These are phyloP conservation scores for Monosporascus ibericus DNA, from an alignment of 2,329 filamentous ascomycete genomes.

Conservation along the genomic window DNA sequence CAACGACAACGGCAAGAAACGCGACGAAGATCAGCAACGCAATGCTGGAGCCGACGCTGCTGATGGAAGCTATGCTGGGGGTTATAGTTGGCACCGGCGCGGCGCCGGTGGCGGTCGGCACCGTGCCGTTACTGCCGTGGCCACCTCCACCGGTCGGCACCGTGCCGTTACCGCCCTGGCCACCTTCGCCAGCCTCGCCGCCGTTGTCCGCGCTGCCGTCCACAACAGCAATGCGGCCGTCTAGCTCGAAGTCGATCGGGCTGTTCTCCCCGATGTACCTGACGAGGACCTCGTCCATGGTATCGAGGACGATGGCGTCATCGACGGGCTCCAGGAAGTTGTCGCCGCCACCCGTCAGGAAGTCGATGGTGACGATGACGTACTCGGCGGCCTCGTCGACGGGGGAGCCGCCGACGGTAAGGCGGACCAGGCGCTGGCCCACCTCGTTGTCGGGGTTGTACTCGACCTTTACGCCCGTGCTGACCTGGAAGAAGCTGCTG, in stretches of 20 bases:
- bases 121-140: neutral
- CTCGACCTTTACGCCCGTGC: slow-evolving; percentile 46
- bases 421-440: slow-evolving; percentile 45
- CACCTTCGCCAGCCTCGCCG: too few species aligned
- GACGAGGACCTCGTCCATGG: slow-evolving; percentile 43
- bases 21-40: neutral
- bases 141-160: neutral
- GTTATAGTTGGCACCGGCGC: neutral
- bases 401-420: slow-evolving; percentile 42
- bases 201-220: slow-evolving; percentile 9
- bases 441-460: slow-evolving; percentile 47
- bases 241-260: slow-evolving; percentile 44
- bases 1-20: neutral
- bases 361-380: slow-evolving; percentile 56
- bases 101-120: neutral
- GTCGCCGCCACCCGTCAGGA: slow-evolving; percentile 56
- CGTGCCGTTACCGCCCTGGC: neutral
- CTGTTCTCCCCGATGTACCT: slow-evolving; percentile 41
- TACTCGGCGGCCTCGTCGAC: slow-evolving; percentile 45
- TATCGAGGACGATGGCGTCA: slow-evolving; percentile 37
- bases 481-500: slow-evolving; percentile 57
- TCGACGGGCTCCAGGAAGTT: slow-evolving; percentile 43
- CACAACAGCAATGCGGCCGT: slow-evolving; percentile 36
- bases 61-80: neutral
- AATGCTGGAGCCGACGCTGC: neutral